Conservation (phyloP, 345 rosid genomes). For the Salix koriyanagi region DNA sequence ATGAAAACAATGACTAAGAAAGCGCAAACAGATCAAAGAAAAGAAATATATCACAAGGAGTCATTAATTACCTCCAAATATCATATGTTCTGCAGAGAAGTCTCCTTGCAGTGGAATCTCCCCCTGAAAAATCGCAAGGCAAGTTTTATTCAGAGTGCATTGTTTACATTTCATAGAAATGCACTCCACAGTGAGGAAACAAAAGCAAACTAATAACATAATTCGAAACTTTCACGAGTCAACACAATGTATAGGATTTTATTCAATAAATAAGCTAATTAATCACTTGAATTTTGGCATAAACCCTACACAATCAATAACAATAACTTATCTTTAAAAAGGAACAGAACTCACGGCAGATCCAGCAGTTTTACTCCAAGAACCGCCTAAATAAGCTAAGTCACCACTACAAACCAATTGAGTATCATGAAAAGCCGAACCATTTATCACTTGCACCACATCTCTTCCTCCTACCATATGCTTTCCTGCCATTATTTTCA, state of each 20-base stretch:
- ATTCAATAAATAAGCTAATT: background rate
- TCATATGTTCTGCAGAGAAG: constrained; percentile 94
- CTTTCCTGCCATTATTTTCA: constrained; percentile 86
- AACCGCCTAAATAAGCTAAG: constrained; percentile 82
- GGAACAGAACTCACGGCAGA: background rate
- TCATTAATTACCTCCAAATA: constrained; percentile 68
- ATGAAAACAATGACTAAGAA: background rate
- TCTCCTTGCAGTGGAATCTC: constrained; percentile 95
- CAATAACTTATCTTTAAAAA: background rate
- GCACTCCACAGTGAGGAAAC: background rate
- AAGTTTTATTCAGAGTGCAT: background rate
- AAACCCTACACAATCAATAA: background rate
- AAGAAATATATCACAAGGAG: background rate
- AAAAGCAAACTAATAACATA: background rate
- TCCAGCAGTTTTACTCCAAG: constrained; percentile 83
- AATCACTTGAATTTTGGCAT: background rate
- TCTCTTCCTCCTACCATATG: constrained; percentile 92
- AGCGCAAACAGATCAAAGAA: background rate
- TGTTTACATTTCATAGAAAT: background rate
- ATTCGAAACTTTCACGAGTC: background rate
- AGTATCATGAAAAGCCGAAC: constrained; percentile 89
- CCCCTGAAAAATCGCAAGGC: constrained; percentile 51
- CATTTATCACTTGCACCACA: constrained; percentile 66
- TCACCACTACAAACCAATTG: constrained; percentile 79
- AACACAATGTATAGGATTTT: background rate